Conservation (phyloP, 805 yeast genomes). For the Kodamaea laetipori region DNA sequence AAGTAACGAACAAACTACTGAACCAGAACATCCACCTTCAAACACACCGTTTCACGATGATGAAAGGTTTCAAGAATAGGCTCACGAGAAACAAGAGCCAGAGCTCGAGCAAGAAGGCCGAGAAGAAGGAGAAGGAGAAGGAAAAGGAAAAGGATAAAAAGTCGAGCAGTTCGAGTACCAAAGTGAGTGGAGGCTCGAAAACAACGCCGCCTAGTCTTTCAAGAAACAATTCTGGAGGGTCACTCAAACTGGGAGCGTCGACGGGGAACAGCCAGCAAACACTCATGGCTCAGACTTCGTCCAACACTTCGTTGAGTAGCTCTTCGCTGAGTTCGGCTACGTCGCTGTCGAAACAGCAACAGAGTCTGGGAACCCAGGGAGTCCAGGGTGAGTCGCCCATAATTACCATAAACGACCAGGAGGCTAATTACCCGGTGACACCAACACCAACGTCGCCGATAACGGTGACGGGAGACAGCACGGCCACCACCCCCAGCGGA, state of each 20-base stretch:
- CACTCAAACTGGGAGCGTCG: conserved; percentile 20
- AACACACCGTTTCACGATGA: conserved; percentile 49
- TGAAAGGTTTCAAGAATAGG: conserved; percentile 71
- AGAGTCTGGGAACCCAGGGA: too few species aligned
- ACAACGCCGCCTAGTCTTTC: conserved; percentile 39
- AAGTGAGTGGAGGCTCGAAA: conserved; percentile 23
- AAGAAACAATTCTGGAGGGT: conserved; percentile 29
- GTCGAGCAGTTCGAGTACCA: neutral
- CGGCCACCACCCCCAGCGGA: too few species aligned
- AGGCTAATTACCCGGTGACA: conserved; percentile 18
- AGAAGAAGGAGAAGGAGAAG: conserved; percentile 41
- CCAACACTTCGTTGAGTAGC: conserved; percentile 8
- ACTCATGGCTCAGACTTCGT: conserved; percentile 3
- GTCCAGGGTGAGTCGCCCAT: conserved; percentile 22
- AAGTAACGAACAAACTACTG: too few species aligned
- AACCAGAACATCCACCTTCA: too few species aligned
- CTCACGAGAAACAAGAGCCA: conserved; percentile 45
- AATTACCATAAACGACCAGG: conserved; percentile 21
- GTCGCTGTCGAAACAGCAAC: conserved; percentile 7
- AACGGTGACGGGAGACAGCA: conserved; percentile 20
- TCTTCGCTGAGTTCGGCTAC: conserved; percentile 4
- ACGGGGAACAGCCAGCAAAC: conserved; percentile 7
- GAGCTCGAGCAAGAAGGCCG: conserved; percentile 32
- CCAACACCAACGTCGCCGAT: conserved; percentile 30
- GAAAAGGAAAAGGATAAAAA: conserved; percentile 47